These are phyloP conservation scores for Chaetoscypha palmicola DNA, from an alignment of 2,329 filamentous ascomycete genomes.

Conservation along the genomic window DNA sequence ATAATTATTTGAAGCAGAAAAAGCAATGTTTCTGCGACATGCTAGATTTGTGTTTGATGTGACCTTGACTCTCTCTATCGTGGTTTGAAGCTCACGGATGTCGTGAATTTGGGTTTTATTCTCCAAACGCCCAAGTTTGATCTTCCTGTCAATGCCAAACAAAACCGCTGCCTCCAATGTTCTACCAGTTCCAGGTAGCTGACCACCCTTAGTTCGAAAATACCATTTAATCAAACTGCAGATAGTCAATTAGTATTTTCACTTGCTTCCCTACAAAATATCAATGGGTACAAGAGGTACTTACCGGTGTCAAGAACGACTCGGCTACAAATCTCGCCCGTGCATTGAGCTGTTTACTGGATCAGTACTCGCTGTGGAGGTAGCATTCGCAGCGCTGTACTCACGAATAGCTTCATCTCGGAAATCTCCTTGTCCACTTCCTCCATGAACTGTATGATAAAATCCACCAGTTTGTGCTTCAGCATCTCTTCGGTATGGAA, in stretches of 20 bases:
- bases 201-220: too few species aligned
- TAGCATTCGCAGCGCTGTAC: too few species aligned
- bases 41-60: too few species aligned
- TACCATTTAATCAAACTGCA: not conserved
- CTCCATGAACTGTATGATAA: conserved; percentile 99
- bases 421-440: conserved; percentile 99
- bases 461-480: conserved; percentile 98
- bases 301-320: conserved; percentile 91
- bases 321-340: conserved; percentile 96
- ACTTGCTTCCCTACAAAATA: too few species aligned
- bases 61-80: not conserved
- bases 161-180: not conserved
- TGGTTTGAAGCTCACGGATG: not conserved
- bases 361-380: too few species aligned
- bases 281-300: conserved; percentile 18
- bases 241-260: too few species aligned
- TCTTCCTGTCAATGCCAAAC: conserved; percentile 1
- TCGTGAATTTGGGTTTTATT: conserved; percentile 1
- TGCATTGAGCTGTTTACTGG: conserved; percentile 70
- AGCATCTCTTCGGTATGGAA: conserved; percentile 98
- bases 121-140: conserved; percentile 2
- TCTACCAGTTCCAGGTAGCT: too few species aligned
- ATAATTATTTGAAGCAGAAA: too few species aligned
- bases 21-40: too few species aligned
- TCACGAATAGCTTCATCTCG: conserved; percentile 99